Evolutionary conservation across 179 eudicot genomes (phyloP).

Genomic region (Camellia oleifera): DNA sequence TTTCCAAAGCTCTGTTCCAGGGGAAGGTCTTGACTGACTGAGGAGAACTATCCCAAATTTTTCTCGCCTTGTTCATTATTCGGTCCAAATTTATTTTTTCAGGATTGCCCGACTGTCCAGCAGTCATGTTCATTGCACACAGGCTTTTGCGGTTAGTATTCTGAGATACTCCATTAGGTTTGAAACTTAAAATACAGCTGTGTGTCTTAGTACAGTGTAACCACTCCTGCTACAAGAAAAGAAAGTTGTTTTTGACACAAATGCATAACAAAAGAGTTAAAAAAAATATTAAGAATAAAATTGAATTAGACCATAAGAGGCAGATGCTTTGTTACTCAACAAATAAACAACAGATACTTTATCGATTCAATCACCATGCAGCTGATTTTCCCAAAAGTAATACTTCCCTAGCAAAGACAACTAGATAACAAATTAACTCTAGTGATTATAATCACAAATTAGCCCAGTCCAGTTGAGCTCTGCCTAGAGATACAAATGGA

Average conservation of each 20-base stretch:
- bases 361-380: neutral
- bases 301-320: neutral
- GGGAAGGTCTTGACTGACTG: slow-evolving; percentile 74
- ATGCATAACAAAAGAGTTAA: neutral
- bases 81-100: slow-evolving; percentile 39
- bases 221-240: slow-evolving; percentile 19
- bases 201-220: slow-evolving; percentile 7
- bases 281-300: neutral
- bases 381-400: neutral
- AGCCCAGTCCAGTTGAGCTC: neutral
- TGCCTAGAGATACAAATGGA: neutral
- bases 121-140: slow-evolving; percentile 58
- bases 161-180: slow-evolving; percentile 23
- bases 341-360: neutral
- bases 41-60: slow-evolving; percentile 63
- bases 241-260: neutral
- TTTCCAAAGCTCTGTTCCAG: slow-evolving; percentile 59
- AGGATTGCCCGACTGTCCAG: slow-evolving; percentile 51
- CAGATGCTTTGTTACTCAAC: neutral
- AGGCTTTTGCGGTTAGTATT: slow-evolving; percentile 24
- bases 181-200: slow-evolving; percentile 27
- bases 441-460: too few species aligned
- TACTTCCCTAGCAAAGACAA: neutral
- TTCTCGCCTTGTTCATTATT: slow-evolving; percentile 46
- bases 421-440: neutral